Base-by-base conservation (phyloP, 2,329 filamentous ascomycete species). In the Stemphylium vesicarium region DNA sequence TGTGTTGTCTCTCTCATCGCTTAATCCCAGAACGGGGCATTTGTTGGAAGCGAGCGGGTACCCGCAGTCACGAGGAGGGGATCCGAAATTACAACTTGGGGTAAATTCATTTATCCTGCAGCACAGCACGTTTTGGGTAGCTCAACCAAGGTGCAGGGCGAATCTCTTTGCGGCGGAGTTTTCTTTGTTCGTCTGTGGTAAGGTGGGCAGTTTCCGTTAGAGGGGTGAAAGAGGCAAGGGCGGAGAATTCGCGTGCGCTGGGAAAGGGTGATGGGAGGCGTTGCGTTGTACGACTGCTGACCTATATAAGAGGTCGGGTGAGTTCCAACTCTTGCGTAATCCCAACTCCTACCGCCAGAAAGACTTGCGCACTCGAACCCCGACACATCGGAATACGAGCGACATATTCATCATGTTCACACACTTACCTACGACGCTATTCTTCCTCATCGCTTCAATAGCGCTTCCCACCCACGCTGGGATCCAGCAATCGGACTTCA, bases 401-500 rank as follows among this genome's bases (percentile, higher is more conserved):
- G 2, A 29, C 26, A 29, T 35, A 22, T 26, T 32, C 44, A 45
- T 24, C 41, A 64, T 47, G 36, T 53, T 64, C 22, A 38, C 48
- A 39, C 45, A 31, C 10, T 26, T 63, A 2, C 35, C 35, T 22
- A 44, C 56, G 37, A 62, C 57, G 33, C 15, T 59, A 20, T 31
- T 62, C 11, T 22, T 56, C 41, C 13, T 58, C 16, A 20, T 58
- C 18, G 12, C 51, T 26, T 52, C 55, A 4, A 9, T 62, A n/a
- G 46, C 57, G 8, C 32, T 64, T 8, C 32, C 55, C 29, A 50
- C 62, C 4, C 52, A 57, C 11, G 67, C 66, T 2, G 53, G 53
- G 18, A 54, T 68, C 9, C 59, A 62, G 15, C 64, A 71, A 45
- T 53, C 56, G n/a, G 62, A 72, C 41, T 73, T 71, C 52, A 63